Evolutionary conservation across 2,329 filamentous ascomycete species (phyloP).

Genomic region (Reticulascus tulasneorum): DNA sequence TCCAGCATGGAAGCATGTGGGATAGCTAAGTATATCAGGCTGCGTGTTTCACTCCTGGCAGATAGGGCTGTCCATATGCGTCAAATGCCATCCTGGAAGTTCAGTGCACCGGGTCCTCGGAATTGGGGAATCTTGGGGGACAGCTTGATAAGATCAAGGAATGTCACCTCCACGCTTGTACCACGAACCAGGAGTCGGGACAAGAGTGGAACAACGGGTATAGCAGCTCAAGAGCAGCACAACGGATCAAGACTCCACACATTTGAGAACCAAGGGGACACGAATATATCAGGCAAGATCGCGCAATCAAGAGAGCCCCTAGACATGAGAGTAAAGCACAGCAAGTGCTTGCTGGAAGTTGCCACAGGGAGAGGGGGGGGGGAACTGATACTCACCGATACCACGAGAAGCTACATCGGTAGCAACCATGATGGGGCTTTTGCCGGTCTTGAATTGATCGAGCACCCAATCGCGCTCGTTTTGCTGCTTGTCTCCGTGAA

Average conservation of each 20-base stretch:
- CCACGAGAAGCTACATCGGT: conserved; percentile 99
- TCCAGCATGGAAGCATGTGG: conserved; percentile 51
- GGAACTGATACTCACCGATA: conserved; percentile 89
- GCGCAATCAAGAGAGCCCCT: conserved; percentile 84
- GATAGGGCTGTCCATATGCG: conserved; percentile 58
- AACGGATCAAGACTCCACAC: conserved; percentile 83
- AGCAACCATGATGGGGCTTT: conserved; percentile 99
- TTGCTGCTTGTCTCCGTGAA: conserved; percentile 98
- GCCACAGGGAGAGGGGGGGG: conserved; percentile 37
- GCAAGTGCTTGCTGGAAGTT: conserved; percentile 58
- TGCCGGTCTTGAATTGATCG: conserved; percentile 98
- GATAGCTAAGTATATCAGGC: conserved; percentile 48
- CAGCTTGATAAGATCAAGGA: conserved; percentile 74
- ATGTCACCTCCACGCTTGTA: conserved; percentile 77
- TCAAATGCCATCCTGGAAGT: conserved; percentile 51
- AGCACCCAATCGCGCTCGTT: conserved; percentile 99
- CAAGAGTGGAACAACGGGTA: conserved; percentile 74
- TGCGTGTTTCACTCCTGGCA: conserved; percentile 52
- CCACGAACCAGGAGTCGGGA: conserved; percentile 55
- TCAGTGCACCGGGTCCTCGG: conserved; percentile 53
- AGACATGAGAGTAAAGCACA: conserved; percentile 91
- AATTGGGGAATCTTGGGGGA: conserved; percentile 55
- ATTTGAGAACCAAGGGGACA: conserved; percentile 77
- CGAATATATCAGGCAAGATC: conserved; percentile 85
- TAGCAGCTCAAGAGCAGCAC: conserved; percentile 63